Evolutionary conservation across 1,284 basidiomycete species (phyloP).

Genomic region (Papiliotrema fonsecae): DNA sequence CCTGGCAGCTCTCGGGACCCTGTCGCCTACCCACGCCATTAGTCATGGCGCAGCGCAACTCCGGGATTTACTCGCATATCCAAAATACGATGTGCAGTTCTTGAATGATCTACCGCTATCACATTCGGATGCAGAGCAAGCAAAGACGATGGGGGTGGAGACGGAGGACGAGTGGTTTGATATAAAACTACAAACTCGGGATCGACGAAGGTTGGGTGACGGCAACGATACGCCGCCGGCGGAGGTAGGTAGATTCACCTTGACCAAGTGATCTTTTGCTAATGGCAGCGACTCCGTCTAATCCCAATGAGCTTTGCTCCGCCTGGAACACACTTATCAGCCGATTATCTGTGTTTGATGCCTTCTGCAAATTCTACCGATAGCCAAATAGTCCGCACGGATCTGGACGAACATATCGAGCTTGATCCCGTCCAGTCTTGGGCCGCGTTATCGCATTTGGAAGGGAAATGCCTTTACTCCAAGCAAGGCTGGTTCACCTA

Average conservation of each 20-base stretch:
- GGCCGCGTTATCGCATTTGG: conserved; percentile 47
- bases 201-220: conserved; percentile 48
- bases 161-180: conserved; percentile 70
- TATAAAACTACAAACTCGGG: conserved; percentile 49
- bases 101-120: conserved; percentile 72
- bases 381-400: conserved; percentile 18
- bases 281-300: conserved; percentile 17
- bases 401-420: conserved; percentile 30
- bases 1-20: conserved; percentile 24
- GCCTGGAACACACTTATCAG: conserved; percentile 9
- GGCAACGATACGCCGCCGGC: not conserved
- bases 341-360: conserved; percentile 43
- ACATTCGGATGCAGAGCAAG: conserved; percentile 63
- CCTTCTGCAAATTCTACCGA: conserved; percentile 30
- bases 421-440: conserved; percentile 40
- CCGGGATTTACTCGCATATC: conserved; percentile 72
- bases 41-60: conserved; percentile 26
- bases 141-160: conserved; percentile 55
- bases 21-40: conserved; percentile 10
- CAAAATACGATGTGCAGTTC: conserved; percentile 76
- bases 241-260: not conserved
- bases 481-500: conserved; percentile 82
- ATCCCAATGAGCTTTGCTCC: conserved; percentile 31
- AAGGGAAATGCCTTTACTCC: conserved; percentile 49
- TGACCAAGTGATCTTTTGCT: not conserved